Evolutionary conservation across 768 basidiomycete genomes (phyloP).

Genomic region (Filobasidium wieringae): DNA sequence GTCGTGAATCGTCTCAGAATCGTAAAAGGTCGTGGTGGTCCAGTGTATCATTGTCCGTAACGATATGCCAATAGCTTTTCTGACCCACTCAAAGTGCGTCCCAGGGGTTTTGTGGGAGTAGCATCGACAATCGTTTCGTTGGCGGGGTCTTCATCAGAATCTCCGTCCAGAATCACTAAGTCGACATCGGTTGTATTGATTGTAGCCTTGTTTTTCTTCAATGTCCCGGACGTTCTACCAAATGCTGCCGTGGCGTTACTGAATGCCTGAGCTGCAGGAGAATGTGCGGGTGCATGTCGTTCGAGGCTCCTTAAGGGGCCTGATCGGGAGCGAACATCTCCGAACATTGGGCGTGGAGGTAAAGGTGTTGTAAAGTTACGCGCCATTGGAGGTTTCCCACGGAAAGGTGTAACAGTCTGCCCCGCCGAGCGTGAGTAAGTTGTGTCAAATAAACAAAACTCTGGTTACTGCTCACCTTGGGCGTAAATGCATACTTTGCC

Average conservation of each 20-base stretch:
- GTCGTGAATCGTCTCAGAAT: too few relatives aligned
- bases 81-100: neutral
- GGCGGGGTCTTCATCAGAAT: neutral
- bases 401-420: neutral
- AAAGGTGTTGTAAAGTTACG: neutral
- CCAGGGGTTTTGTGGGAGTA: neutral
- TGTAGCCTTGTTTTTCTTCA: neutral
- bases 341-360: neutral
- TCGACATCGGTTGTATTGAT: neutral
- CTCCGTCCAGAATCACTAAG: neutral
- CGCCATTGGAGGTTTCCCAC: neutral
- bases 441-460: neutral
- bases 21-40: too few relatives aligned
- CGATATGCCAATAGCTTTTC: constrained; percentile 2
- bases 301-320: neutral
- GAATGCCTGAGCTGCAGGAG: neutral
- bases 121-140: neutral
- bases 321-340: neutral
- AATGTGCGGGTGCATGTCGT: neutral
- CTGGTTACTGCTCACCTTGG: neutral
- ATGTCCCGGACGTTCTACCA: neutral
- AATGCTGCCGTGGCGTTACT: neutral
- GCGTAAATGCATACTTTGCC: constrained; percentile 8
- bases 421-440: neutral
- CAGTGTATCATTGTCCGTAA: neutral